These are phyloP conservation scores for Mycena latifolia DNA, from an alignment of 768 basidiomycete genomes.

Conservation along the genomic window DNA sequence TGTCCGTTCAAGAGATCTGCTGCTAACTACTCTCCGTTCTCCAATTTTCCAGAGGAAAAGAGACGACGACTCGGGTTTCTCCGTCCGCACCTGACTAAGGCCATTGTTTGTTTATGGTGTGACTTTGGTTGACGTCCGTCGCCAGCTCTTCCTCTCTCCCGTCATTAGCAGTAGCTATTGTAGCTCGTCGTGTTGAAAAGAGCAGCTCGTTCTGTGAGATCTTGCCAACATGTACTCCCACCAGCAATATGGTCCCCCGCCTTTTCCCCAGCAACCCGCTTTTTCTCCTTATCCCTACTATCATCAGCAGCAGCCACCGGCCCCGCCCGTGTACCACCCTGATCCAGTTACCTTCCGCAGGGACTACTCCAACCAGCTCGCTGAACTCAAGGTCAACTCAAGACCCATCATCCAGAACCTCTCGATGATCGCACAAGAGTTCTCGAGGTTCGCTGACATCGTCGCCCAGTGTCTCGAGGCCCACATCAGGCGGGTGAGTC, in stretches of 20 bases:
- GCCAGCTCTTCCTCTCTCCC: neutral
- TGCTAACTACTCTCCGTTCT: too few relatives aligned
- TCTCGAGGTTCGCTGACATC: conserved; percentile 80
- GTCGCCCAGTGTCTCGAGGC: conserved; percentile 85
- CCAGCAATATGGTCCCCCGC: conserved; percentile 63
- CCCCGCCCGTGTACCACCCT: conserved; percentile 57
- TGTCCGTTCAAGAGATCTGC: too few relatives aligned
- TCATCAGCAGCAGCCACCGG: conserved; percentile 57
- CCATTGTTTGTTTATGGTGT: too few relatives aligned
- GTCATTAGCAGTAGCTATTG: neutral
- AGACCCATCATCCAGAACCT: conserved; percentile 93
- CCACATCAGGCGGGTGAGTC: conserved; percentile 93
- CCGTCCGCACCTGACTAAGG: too few relatives aligned
- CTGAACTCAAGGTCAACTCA: conserved; percentile 92
- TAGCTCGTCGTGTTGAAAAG: conserved; percentile 1
- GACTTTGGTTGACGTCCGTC: neutral
- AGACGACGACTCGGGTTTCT: too few relatives aligned
- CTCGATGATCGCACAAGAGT: conserved; percentile 93
- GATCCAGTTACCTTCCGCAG: conserved; percentile 83
- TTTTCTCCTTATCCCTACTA: conserved; percentile 53
- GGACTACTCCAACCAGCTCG: conserved; percentile 80
- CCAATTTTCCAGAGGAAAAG: too few relatives aligned
- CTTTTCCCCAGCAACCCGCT: conserved; percentile 58
- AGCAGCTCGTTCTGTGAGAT: conserved; percentile 2
- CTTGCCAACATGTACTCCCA: conserved; percentile 67